Percentiles rank a stretch among this genome's conserved stretches.
These are phyloP conservation scores for Aspergillus nanangensis DNA, from an alignment of 495 filamentous ascomycete genomes.

Conservation along the genomic window DNA sequence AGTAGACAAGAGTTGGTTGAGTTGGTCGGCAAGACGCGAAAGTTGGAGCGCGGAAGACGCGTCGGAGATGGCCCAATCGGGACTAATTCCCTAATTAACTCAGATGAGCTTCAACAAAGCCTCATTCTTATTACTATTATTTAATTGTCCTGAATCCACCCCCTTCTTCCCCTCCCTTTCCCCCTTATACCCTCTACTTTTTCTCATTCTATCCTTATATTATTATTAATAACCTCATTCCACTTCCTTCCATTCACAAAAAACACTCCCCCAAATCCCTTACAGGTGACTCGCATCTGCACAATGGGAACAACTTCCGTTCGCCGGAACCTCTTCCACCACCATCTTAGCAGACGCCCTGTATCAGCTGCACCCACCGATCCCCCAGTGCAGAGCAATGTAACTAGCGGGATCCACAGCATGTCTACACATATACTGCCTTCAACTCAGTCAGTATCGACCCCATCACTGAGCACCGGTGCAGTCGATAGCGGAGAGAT, in stretches of 20 bases:
- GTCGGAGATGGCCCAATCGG: slow-evolving; percentile 7
- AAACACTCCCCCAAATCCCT: neutral
- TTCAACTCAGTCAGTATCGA: slow-evolving; percentile 36
- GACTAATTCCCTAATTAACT: slow-evolving; percentile 8
- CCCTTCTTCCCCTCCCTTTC: no score
- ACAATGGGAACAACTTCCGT: slow-evolving; percentile 39
- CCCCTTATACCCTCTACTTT: no score
- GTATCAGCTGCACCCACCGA: slow-evolving; percentile 39
- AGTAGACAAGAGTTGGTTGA: no score
- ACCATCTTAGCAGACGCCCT: slow-evolving; percentile 63
- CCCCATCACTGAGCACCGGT: slow-evolving; percentile 26
- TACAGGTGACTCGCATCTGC: neutral
- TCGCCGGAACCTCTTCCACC: slow-evolving; percentile 72
- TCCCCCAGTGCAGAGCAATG: slow-evolving; percentile 8
- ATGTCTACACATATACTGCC: slow-evolving; percentile 26
- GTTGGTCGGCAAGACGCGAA: slow-evolving; percentile 25
- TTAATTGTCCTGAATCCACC: no score
- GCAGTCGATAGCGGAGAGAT: slow-evolving; percentile 60
- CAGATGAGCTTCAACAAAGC: neutral
- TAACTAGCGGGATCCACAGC: slow-evolving; percentile 18
- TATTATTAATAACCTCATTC: no score
- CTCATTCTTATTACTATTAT: no score
- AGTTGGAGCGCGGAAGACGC: slow-evolving; percentile 18
- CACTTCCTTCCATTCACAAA: neutral
- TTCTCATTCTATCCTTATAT: no score